phyloP scores from a whole-genome alignment of 129 eudicot genomes.

The Flaveria linearis region DNA sequence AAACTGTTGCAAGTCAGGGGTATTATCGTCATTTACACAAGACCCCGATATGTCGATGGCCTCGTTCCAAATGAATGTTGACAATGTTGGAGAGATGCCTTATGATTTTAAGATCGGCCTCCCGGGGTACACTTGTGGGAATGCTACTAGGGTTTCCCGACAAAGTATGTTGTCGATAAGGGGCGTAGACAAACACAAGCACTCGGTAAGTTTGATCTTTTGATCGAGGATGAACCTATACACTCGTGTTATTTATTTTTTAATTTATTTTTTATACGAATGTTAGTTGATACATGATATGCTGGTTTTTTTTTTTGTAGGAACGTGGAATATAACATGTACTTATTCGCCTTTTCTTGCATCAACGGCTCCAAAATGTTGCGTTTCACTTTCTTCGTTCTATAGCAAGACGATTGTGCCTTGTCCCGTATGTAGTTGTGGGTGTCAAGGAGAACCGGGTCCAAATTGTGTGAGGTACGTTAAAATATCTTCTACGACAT shows the following conservation, averaged over 20 bases:
- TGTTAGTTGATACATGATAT: no score
- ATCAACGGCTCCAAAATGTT: constrained; percentile 67
- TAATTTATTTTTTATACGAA: not conserved
- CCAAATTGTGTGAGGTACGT: constrained; percentile 56
- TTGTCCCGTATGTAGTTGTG: constrained; percentile 74
- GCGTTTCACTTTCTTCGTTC: constrained; percentile 79
- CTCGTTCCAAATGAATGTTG: constrained; percentile 59
- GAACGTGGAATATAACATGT: constrained; percentile 74
- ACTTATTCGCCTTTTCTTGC: constrained; percentile 73
- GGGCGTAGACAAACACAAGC: constrained; percentile 80
- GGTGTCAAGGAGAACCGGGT: constrained; percentile 57
- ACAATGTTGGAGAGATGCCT: constrained; percentile 37
- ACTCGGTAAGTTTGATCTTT: constrained; percentile 39
- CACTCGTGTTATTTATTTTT: no score
- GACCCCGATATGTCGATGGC: constrained; percentile 47
- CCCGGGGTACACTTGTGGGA: constrained; percentile 80
- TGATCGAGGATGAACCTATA: no score
- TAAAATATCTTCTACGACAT: no score
- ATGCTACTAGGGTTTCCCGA: constrained; percentile 56
- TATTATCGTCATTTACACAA: constrained; percentile 60
- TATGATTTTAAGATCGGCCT: constrained; percentile 55
- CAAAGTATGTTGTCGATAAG: constrained; percentile 50
- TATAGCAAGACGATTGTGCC: constrained; percentile 57
- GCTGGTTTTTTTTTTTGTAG: constrained; percentile 31
- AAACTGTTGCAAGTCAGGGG: constrained; percentile 81